Base-by-base conservation (phyloP, 1,139 yeast species). In the Zygoascus hellenicus region DNA sequence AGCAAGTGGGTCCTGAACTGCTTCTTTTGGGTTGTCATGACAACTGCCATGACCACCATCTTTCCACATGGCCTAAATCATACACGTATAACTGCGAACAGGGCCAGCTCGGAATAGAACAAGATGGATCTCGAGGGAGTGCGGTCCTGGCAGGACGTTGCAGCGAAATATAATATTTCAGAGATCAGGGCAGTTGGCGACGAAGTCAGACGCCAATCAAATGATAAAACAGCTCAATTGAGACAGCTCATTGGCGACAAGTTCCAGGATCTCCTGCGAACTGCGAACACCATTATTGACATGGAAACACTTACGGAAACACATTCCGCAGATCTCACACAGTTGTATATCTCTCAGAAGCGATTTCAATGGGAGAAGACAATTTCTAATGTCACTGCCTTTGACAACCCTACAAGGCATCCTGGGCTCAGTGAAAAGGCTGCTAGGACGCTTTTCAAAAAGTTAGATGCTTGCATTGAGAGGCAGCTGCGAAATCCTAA, bases 251-350 rank as follows among this genome's bases (percentile, higher is more conserved):
- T 84, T 9, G 87, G 89, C 2, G 67, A 67, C 36, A 79, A 81
- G 59, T 83, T 83, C 61, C 69, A 86, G 47, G 89, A 83, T 55
- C 68, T 84, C 56, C 71, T 84, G 33, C 69, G 75, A 35, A 83
- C 84, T 5, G 86, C 90, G 0, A 89, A 83, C 57, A 78, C 79
- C 51, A 81, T 84, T 34, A 76, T 75, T 37, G 66, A 65, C 5
- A 80, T 83, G 80, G 70, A 77, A 53, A 58, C 59, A 1, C 56
- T 29, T 1, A 41, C 33, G 37, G 43, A 32, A 13, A 14, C 15
- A 10, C 32, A 41, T 41, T 32, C 38, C 15, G 10, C 43, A n/a
- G 43, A 41, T 19, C 29, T 43, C n/a, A 43, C 32, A 30, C 10
- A 28, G 5, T 14, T 43, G 5, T 43, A 38, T 38, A 31, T 30